Evolutionary conservation across 2,329 filamentous ascomycete genomes (phyloP).

Genomic region (Septoria petroselini): DNA sequence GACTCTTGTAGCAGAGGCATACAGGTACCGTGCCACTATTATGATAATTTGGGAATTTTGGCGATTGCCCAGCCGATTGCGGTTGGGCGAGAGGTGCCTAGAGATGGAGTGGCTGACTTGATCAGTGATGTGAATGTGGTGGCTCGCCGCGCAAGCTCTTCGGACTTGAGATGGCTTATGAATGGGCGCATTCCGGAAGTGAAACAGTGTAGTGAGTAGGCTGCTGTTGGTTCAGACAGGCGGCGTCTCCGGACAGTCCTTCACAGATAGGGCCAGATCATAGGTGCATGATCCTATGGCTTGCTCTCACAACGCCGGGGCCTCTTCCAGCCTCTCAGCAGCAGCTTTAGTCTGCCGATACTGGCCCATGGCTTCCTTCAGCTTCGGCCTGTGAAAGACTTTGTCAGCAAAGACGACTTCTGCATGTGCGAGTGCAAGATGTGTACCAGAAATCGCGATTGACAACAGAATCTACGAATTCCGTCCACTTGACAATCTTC

Average conservation of each 20-base stretch:
- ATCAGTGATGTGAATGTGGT: background rate
- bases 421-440: too few species aligned
- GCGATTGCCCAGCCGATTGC: constrained; percentile 14
- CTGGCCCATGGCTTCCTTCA: constrained; percentile 19
- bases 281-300: too few species aligned
- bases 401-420: too few species aligned
- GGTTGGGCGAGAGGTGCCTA: constrained; percentile 21
- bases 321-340: background rate
- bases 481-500: constrained; percentile 21
- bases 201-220: too few species aligned
- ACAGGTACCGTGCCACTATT: constrained; percentile 22
- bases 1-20: background rate
- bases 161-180: too few species aligned
- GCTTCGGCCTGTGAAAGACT: constrained; percentile 14
- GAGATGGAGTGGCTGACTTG: constrained; percentile 14
- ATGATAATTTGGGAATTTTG: constrained; percentile 16
- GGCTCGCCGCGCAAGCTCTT: too few species aligned
- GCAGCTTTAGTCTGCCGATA: background rate
- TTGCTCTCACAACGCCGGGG: background rate
- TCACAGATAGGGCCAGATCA: too few species aligned
- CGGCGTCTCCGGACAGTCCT: too few species aligned
- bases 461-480: constrained; percentile 25
- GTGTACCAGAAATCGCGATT: constrained; percentile 22
- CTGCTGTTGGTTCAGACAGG: too few species aligned
- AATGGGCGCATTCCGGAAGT: too few species aligned